Evolutionary conservation across 768 basidiomycete genomes (phyloP), one percentile per base, ranked within the genome.

Genomic region (Tricholoma sp.): DNA sequence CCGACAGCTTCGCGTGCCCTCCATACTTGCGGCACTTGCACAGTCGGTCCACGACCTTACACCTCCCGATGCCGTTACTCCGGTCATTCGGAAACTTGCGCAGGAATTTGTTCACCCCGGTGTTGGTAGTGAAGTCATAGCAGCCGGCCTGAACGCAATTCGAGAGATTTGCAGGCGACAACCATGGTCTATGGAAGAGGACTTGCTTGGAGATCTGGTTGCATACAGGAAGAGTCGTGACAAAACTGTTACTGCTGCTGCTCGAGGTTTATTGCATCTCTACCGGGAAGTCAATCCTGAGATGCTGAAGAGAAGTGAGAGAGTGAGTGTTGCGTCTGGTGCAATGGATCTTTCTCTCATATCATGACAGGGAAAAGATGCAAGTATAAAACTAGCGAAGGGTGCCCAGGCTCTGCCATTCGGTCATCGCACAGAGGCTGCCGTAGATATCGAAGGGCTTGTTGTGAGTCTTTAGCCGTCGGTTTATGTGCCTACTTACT

Each of bases 21-120:
- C 90, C 56, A 96, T 98, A 71, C 88, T 99, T 58, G 95, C 92
- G 57, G 83, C 90, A 2, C 86, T 99, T 57, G 95, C 94, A 16
- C 94, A 98, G 67, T 94, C 91, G 12, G 90, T 94, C 0, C 97
- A 99, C 70, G 91, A 96, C 43, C 81, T 96, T 50, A 97, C 94
- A 0, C 97, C 95, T 2, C 96, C 96, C 0, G 95, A 98, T 67
- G 91, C 82, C 3, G 76, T 99, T 5, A 86, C 83, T 4, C 97
- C 97, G 11, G 90, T 95, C 46, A 76, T 99, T 56, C 81, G 84
- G 50, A 99, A 98, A 72, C 75, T 99, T 57, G 94, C 95, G 0
- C 84, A 89, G 65, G 96, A 99, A 68, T 99, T 98, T 63, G 90
- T 99, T 2, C 95, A 98, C 70, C 95, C 96, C 0, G 97, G 97